Evolutionary conservation across 148 eudicot species (phyloP).

Genomic region (Euryodendron excelsum): DNA sequence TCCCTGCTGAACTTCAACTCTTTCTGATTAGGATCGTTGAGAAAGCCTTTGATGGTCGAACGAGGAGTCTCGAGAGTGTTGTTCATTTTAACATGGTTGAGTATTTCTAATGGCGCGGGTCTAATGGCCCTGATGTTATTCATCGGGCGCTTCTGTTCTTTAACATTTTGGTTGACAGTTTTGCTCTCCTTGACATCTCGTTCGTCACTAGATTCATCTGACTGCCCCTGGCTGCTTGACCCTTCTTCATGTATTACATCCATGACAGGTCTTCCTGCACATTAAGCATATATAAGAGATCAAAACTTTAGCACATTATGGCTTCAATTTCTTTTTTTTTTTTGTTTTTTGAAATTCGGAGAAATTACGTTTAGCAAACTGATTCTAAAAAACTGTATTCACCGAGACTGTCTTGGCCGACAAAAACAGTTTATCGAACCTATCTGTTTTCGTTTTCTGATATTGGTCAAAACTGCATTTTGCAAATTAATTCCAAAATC

Average conservation of each 20-base stretch:
- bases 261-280: conserved; percentile 17
- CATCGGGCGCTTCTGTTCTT: not conserved
- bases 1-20: conserved; percentile 23
- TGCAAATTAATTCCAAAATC: too few species aligned
- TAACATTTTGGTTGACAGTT: not conserved
- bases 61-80: conserved; percentile 30
- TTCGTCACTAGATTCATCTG: not conserved
- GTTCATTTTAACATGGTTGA: conserved; percentile 35
- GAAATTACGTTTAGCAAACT: too few species aligned
- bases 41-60: conserved; percentile 29
- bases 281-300: not conserved
- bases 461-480: too few species aligned
- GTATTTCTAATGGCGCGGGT: conserved; percentile 27
- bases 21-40: conserved; percentile 12
- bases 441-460: too few species aligned
- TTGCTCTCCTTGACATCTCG: not conserved
- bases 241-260: conserved; percentile 26
- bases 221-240: not conserved
- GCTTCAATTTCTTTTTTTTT: too few species aligned
- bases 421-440: too few species aligned
- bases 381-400: too few species aligned
- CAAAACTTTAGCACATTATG: not conserved
- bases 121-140: not conserved
- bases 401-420: too few species aligned
- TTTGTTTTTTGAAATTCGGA: too few species aligned